Base-by-base conservation (phyloP, 2,329 filamentous ascomycete species). In the Alternaria longipes region DNA sequence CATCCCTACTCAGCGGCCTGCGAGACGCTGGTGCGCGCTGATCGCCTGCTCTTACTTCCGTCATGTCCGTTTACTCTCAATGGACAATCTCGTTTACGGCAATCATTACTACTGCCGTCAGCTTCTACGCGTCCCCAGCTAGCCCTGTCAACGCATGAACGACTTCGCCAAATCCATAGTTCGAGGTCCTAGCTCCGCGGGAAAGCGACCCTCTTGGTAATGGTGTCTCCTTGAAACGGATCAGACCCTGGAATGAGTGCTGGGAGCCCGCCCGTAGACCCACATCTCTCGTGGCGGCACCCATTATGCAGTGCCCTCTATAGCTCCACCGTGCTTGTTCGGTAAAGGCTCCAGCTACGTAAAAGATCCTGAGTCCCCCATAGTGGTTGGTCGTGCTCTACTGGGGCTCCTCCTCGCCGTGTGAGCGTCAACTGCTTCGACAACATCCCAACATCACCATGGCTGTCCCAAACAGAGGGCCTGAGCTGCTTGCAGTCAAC, bases 381-480 rank as follows among this genome's bases (percentile, higher is more conserved):
- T 52, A 30, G 34, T 20, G 28, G 36, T 36, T 34, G 24, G 38
- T 38, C 8, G 52, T 42, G 49, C 47, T 54, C 44, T 32, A 59
- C 52, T 59, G 54, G 61, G 59, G 44, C 58, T 54, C 51, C 42
- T 56, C 54, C 42, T 52, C 30, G 34, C 57, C 50, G 42, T 56
- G 14, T 50, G 56, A 51, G 55, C 36, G 41, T 36, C 45, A 20
- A 47, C 51, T 51, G 47, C 60, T 45, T 42, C 24, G 57, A 45
- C 20, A 54, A 56, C 40, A 46, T 30, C 14, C 32, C 46, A 41
- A 24, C 53, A 54, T 34, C 61, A 67, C 38, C 20, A 77, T 77
- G 74, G 67, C 66, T 24, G 66, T 74, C 34, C 69, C 71, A n/a
- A 74, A 75, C 47, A 67, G 75, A 56, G 75, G 74, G n/a, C 71